Conservation (phyloP, 129 eudicot genomes). For the Centrapalus pauciflorus region DNA sequence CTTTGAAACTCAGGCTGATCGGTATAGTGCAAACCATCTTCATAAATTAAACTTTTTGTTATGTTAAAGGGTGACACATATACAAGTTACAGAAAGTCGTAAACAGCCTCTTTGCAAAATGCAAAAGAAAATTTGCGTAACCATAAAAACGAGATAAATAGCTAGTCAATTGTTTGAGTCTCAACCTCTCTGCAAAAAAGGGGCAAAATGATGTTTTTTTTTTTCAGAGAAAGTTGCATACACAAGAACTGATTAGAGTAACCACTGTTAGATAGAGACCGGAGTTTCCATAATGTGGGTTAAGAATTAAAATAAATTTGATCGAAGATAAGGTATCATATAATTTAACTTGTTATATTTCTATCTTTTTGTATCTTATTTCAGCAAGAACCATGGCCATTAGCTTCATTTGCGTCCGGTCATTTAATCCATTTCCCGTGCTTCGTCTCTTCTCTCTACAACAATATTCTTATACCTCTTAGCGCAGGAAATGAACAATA, state of each 20-base stretch:
- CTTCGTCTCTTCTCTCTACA: conserved; percentile 48
- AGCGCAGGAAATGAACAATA: conserved; percentile 48
- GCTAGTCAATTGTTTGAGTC: too few relatives aligned
- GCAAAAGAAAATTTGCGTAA: too few relatives aligned
- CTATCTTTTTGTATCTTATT: conserved; percentile 26
- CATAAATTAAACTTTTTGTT: background rate
- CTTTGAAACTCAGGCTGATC: conserved; percentile 2
- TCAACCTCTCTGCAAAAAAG: too few relatives aligned
- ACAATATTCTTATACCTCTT: conserved; percentile 54
- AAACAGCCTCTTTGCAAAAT: background rate
- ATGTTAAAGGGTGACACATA: background rate
- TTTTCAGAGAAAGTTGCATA: too few relatives aligned
- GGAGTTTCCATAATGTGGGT: too few relatives aligned
- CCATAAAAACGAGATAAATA: too few relatives aligned
- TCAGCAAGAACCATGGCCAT: conserved; percentile 15
- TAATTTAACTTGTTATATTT: conserved; percentile 16
- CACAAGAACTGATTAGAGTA: too few relatives aligned
- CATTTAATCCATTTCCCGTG: conserved; percentile 23
- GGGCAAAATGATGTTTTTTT: too few relatives aligned
- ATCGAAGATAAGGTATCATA: conserved; percentile 1
- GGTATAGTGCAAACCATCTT: conserved; percentile 13
- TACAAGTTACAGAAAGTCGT: background rate
- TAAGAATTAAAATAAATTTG: background rate
- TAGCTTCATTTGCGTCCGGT: conserved; percentile 16
- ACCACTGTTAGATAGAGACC: too few relatives aligned